These are phyloP conservation scores for Alternaria atra DNA, from an alignment of 2,329 filamentous ascomycete species.

Conservation along the genomic window DNA sequence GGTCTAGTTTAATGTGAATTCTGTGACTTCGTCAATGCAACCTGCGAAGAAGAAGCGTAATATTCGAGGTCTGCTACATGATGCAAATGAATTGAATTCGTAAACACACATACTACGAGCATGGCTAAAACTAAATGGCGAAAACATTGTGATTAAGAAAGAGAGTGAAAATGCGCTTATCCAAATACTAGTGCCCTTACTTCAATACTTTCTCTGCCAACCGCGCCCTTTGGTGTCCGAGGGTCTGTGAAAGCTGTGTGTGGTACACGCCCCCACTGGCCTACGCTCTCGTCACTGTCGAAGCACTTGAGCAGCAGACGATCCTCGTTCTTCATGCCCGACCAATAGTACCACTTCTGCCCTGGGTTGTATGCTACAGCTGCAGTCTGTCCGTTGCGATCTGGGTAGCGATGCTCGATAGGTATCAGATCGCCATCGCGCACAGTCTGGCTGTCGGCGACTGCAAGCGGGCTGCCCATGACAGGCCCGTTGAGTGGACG, in stretches of 20 bases:
- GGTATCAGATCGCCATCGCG: slow-evolving; percentile 71
- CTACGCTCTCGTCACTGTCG: slow-evolving; percentile 66
- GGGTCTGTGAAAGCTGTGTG: slow-evolving; percentile 74
- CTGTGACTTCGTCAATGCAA: not conserved
- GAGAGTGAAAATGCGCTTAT: not conserved
- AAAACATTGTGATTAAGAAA: not conserved
- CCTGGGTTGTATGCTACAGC: slow-evolving; percentile 67
- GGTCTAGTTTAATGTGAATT: not conserved
- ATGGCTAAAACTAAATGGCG: not conserved
- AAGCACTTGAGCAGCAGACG: slow-evolving; percentile 81
- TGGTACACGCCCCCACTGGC: slow-evolving; percentile 57
- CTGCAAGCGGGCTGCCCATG: slow-evolving; percentile 64
- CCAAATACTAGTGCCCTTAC: slow-evolving; percentile 87
- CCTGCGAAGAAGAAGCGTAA: not conserved
- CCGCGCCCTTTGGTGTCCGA: slow-evolving; percentile 72
- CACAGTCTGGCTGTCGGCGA: slow-evolving; percentile 65
- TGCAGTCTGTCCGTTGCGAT: slow-evolving; percentile 77
- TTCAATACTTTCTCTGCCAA: slow-evolving; percentile 86
- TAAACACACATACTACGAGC: not conserved
- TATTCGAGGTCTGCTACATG: not conserved
- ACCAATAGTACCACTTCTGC: slow-evolving; percentile 83
- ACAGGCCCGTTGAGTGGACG: slow-evolving; percentile 68
- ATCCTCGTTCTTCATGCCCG: slow-evolving; percentile 78
- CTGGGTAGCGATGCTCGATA: slow-evolving; percentile 77
- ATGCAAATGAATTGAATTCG: not conserved